Base-by-base conservation (phyloP, 2,329 filamentous ascomycete genomes). In the Xylaria sp. region DNA sequence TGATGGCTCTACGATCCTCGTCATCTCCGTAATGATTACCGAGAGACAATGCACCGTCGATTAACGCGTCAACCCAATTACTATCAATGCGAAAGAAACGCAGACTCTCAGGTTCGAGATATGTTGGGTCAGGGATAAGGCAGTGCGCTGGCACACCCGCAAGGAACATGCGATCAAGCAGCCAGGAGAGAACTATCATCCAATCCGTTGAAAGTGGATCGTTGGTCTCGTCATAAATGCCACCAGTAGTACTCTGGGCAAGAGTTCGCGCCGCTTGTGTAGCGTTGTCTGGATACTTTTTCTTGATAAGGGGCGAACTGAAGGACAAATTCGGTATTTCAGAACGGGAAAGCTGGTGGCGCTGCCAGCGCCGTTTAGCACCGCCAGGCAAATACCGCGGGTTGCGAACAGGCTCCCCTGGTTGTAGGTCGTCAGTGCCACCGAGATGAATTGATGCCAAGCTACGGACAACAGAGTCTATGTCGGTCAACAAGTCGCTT, bases 11-110 rank as follows among this genome's bases (percentile, higher is more conserved):
- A 5, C 61, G 45, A 20, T 58, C 54, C 33, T 45, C 6, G 27
- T 64, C 54, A n/a, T 58, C 29, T 5, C 47, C 54, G 15, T 45
- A 38, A 25, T 64, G 54, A 38, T 64, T 64, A 1, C 36, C 61
- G 1, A 64, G 55, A 29, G n/a, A 20, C 15, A 64, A 22, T 2
- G 47, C 61, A 4, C 61, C 54, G 11, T 64, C 61, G 11, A 64
- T 53, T 13, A 64, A 15, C 4, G 61, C 54, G 17, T 59, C 47
- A 20, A 10, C 3, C 83, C 83, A 85, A 58, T 77, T 77, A 0
- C 63, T 27, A 59, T 85, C 83, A 11, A 85, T 80, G 39, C 76
- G 64, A 73, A 85, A 85, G 74, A 83, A 82, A 0, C 81, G 76
- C 0, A 85, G 56, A 10, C 63, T 76, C 66, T 85, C 83, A 4